Conservation (phyloP, 176 grass and related monocot species). For the Miscanthus lutarioriparius region DNA sequence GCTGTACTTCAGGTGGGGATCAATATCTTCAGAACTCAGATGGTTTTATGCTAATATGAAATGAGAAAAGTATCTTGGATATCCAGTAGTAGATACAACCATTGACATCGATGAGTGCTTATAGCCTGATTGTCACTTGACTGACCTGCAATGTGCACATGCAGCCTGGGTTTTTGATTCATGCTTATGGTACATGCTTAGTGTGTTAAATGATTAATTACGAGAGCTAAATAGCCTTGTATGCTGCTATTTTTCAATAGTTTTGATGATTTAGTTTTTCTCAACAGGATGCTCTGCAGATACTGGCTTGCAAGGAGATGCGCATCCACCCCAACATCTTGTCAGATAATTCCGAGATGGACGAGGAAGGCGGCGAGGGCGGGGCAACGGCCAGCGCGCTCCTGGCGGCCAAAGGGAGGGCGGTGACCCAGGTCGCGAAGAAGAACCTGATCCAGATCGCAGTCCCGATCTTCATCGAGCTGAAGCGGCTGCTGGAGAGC, state of each 20-base stretch:
- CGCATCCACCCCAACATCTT: slow-evolving; percentile 79
- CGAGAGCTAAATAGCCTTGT: not conserved
- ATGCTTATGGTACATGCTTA: too few relatives aligned
- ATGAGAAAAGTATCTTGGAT: not conserved
- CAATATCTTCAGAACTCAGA: not conserved
- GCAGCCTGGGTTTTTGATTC: not conserved
- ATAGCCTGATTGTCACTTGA: not conserved
- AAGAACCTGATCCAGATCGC: slow-evolving; percentile 95
- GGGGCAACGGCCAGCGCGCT: slow-evolving; percentile 31
- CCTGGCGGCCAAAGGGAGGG: slow-evolving; percentile 66
- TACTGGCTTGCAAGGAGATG: slow-evolving; percentile 95
- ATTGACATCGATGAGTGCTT: not conserved
- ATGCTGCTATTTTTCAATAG: not conserved
- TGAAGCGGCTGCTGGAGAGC: slow-evolving; percentile 87
- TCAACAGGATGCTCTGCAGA: slow-evolving; percentile 83
- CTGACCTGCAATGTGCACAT: not conserved
- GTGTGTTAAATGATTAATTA: not conserved
- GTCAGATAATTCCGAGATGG: slow-evolving; percentile 64
- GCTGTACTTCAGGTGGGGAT: slow-evolving; percentile 79
- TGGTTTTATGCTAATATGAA: not conserved
- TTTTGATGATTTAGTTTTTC: not conserved
- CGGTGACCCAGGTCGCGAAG: slow-evolving; percentile 90
- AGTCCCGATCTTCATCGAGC: slow-evolving; percentile 88
- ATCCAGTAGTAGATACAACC: not conserved
- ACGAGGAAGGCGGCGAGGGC: slow-evolving; percentile 56